Base-by-base conservation (phyloP, 148 eudicot species). In the Talinum fruticosum region DNA sequence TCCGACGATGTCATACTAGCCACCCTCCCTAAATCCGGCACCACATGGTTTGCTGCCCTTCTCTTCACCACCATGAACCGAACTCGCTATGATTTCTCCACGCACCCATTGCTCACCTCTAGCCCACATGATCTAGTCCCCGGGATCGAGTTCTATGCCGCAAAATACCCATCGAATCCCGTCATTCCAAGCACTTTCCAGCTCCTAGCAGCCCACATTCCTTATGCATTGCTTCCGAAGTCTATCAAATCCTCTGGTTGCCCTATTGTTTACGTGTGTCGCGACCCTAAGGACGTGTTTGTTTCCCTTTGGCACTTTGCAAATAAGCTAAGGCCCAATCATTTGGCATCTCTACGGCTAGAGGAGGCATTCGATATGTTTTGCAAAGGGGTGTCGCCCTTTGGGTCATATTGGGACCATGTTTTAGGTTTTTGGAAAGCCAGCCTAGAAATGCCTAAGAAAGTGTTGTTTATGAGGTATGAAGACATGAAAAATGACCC, bases 341-440 rank as follows among this genome's bases (percentile, higher is more conserved):
- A 75, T 4, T 35, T 24, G 18, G 53, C 77, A 13, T 35, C 77
- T 6, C 24, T 75, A 24, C 38, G 41, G 13, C 2, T 83, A 14
- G 76, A 54, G 23, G 79, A 83, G 41, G 54, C 51, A 4, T 76
- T 79, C 34, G 78, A 79, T 49, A 10, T 53, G 38, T 83, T 79
- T 45, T 76, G 83, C 64, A 21, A 73, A 30, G 83, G 85, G 10
- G 32, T 30, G 1, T 30, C 38, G 12, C 66, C 53, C 1, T 72
- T 10, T 16, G 85, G 85, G 8, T 74, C 83, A 2, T 76, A 75
- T 73, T 83, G 83, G 85, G 85, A 83, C 41, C 82, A 83, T 45
- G 83, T 76, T 4, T 8, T 76, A 13, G 85, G 35, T 5, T 83
- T 71, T 38, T 75, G 77, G 77, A 75, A 75, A 14, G 77, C 77